Conservation (phyloP, 164 flowering plant species). For the Stephania yunnanensis region DNA sequence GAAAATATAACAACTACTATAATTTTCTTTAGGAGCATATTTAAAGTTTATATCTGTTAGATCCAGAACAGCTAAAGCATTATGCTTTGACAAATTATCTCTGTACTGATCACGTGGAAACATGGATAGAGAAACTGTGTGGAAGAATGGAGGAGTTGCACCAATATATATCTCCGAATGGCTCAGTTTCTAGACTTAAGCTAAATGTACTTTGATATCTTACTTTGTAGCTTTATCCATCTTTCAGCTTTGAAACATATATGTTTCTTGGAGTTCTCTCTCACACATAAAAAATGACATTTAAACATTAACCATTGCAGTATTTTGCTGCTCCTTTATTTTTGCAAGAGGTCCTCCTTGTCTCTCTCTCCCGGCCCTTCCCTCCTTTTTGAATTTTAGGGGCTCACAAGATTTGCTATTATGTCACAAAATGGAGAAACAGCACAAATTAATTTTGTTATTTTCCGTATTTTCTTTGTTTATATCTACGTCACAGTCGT, state of each 20-base stretch:
- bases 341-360: too few species aligned
- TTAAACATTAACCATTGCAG: too few species aligned
- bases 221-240: not conserved
- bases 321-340: too few species aligned
- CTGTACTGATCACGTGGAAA: conserved; percentile 21
- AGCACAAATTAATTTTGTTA: too few species aligned
- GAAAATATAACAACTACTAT: too few species aligned
- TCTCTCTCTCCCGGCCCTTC: too few species aligned
- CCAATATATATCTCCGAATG: conserved; percentile 32
- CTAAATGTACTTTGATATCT: conserved; percentile 24
- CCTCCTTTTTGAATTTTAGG: too few species aligned
- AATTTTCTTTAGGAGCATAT: conserved; percentile 23
- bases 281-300: not conserved
- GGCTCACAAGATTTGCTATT: too few species aligned
- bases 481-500: too few species aligned
- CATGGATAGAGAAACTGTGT: conserved; percentile 22
- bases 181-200: conserved; percentile 37
- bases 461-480: too few species aligned
- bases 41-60: conserved; percentile 21
- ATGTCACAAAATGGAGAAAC: too few species aligned
- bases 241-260: not conserved
- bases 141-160: conserved; percentile 37
- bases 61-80: conserved; percentile 17
- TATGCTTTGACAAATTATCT: conserved; percentile 24
- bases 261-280: not conserved